Conservation (phyloP, 352 stramenopile genomes). For the Phytophthora sojae region DNA sequence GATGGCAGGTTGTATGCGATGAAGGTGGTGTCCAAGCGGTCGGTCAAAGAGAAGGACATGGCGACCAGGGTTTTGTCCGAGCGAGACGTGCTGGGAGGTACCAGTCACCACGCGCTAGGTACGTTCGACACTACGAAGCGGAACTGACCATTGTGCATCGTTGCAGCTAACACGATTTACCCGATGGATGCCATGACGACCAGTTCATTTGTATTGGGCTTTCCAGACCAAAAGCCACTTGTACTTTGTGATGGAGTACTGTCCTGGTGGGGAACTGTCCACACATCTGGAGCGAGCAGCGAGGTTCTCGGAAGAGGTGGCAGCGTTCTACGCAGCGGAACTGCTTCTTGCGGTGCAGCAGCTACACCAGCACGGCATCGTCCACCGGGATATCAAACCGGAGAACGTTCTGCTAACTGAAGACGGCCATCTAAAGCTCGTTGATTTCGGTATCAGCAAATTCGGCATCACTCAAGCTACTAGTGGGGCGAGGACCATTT, state of each 20-base stretch:
- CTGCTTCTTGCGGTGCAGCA: constrained; percentile 82
- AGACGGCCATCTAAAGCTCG: constrained; percentile 77
- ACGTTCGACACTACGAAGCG: neutral
- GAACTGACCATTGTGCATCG: neutral
- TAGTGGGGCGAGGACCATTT: constrained; percentile 65
- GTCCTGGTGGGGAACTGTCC: constrained; percentile 75
- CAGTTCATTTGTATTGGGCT: constrained; percentile 81
- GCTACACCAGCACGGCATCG: constrained; percentile 83
- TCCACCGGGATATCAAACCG: constrained; percentile 86
- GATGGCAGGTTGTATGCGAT: constrained; percentile 78
- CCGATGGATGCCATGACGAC: neutral
- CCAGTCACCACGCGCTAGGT: constrained; percentile 68
- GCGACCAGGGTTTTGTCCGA: constrained; percentile 74
- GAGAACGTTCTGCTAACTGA: constrained; percentile 78
- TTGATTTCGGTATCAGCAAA: constrained; percentile 88
- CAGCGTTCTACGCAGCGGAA: constrained; percentile 78
- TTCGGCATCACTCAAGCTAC: constrained; percentile 81
- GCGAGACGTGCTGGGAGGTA: constrained; percentile 78
- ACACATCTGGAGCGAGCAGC: constrained; percentile 54
- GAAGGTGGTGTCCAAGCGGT: constrained; percentile 76
- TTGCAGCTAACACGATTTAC: neutral
- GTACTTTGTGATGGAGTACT: constrained; percentile 89
- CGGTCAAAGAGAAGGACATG: constrained; percentile 60
- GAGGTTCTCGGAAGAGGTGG: constrained; percentile 62
- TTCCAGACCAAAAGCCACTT: constrained; percentile 73